Conservation (phyloP, 2,329 filamentous ascomycete genomes). For the Magnaporthiopsis poae region DNA sequence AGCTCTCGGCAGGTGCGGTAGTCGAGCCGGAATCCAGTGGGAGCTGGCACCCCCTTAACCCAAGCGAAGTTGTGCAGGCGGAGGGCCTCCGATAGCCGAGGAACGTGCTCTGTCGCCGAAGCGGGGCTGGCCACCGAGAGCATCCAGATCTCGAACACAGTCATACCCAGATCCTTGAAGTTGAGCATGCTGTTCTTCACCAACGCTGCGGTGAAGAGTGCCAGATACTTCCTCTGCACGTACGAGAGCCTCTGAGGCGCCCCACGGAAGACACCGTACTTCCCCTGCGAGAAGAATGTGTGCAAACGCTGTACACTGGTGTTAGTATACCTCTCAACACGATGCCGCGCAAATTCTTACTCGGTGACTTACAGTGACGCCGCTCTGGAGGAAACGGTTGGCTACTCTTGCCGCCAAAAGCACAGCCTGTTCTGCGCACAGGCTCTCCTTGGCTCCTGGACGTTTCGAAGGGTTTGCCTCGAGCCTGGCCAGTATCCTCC, state of each 20-base stretch:
- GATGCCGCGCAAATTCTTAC: not conserved
- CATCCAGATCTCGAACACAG: constrained; percentile 42
- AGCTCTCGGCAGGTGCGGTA: constrained; percentile 40
- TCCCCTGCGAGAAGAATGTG: constrained; percentile 36
- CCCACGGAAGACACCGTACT: constrained; percentile 40
- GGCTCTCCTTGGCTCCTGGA: constrained; percentile 12
- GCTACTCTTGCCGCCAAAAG: constrained; percentile 36
- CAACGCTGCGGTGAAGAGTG: constrained; percentile 42
- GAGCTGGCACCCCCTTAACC: not conserved
- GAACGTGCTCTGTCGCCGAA: constrained; percentile 36
- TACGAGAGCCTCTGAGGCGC: constrained; percentile 29
- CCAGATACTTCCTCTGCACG: constrained; percentile 33
- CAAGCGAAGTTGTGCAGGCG: constrained; percentile 26
- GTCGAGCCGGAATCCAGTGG: constrained; percentile 25
- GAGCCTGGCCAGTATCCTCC: not conserved
- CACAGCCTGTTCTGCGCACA: constrained; percentile 36
- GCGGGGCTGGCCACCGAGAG: constrained; percentile 41
- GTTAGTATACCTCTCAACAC: not conserved
- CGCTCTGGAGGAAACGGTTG: constrained; percentile 33
- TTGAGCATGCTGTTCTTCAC: constrained; percentile 37
- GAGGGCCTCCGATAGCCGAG: constrained; percentile 37
- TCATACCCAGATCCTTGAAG: constrained; percentile 36
- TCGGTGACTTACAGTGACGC: constrained; percentile 21
- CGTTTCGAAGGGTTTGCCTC: constrained; percentile 10
- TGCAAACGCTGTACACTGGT: constrained; percentile 25